These are phyloP conservation scores for Juglanconis sp. DNA, from an alignment of 2,329 filamentous ascomycete species.

Conservation along the genomic window DNA sequence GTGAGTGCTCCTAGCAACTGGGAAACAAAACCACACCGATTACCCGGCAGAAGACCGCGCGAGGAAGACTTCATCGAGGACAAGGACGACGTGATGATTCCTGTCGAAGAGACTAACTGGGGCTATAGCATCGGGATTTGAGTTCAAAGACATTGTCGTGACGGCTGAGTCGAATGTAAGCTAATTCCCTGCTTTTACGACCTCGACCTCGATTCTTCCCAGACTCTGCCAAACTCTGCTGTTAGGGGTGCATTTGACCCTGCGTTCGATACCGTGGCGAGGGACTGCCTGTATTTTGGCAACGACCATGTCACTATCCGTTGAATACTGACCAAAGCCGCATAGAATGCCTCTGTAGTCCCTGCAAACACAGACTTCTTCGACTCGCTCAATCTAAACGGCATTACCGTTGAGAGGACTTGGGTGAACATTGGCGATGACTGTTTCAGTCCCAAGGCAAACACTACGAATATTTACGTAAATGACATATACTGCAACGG, in stretches of 20 bases:
- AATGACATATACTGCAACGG: slow-evolving; percentile 60
- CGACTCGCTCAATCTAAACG: slow-evolving; percentile 56
- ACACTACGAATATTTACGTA: slow-evolving; percentile 55
- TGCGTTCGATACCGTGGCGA: too few species aligned
- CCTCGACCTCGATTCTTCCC: neutral
- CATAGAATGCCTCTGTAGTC: slow-evolving; percentile 33
- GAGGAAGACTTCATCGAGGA: too few species aligned
- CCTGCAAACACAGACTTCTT: slow-evolving; percentile 64
- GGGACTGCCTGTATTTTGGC: too few species aligned
- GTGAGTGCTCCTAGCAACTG: slow-evolving; percentile 24
- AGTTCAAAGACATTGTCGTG: slow-evolving; percentile 46
- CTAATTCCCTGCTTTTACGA: neutral
- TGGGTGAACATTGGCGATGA: slow-evolving; percentile 57
- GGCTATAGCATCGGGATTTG: slow-evolving; percentile 1
- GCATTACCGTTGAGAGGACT: slow-evolving; percentile 46
- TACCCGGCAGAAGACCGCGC: too few species aligned
- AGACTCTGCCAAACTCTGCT: too few species aligned
- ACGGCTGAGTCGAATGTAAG: slow-evolving; percentile 46
- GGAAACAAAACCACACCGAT: too few species aligned
- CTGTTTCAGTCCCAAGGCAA: slow-evolving; percentile 60
- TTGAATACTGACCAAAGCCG: neutral
- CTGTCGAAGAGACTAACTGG: neutral
- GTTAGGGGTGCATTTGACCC: too few species aligned
- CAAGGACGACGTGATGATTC: too few species aligned
- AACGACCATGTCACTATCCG: neutral